Base-by-base conservation (phyloP, 2,329 filamentous ascomycete genomes). In the Aspergillus costaricaensis region DNA sequence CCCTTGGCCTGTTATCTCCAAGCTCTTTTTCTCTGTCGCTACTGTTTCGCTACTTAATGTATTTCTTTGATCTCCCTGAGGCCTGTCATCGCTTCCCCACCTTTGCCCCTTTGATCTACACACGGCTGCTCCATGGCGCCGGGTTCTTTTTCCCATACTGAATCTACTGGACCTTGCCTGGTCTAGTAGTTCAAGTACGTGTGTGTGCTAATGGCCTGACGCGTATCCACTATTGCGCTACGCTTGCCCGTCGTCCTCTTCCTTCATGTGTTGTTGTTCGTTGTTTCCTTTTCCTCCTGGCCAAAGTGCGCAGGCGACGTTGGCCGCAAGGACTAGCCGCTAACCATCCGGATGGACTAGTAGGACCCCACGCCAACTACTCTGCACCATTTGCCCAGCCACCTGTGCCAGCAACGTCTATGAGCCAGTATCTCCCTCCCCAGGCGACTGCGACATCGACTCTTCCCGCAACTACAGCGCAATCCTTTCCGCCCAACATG, bases 351-450 rank as follows among this genome's bases (percentile, higher is more conserved):
- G 62, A 65, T 63, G 64, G 52, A 61, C 25, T 54, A 64, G 44
- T 63, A 77, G 73, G 69, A 68, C 70, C 73, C 41, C 75, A 76
- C 68, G 69, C 72, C 54, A 75, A 72, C 60, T 75, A 74, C 63
- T 71, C 74, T 55, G 67, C 74, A 5, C 67, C 72, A 23, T 76
- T 74, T 60, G 65, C 71, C 53, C 74, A 76, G 61, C 67, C 72
- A 49, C 67, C 72, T 50, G 62, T 75, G 19, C 69, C 72, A 36
- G 32, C 32, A 41, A 64, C 68, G 41, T 69, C 68, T 36, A 70
- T 74, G 65, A 62, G 65, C 57, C 72, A 72, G 44, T 72, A 72
- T 48, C 68, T 74, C 17, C 72, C 73, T 53, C 64, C 67, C 36
- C 71, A 71, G 32, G 67, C 65, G 15, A 68, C 69, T 15, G 62